Conservation (phyloP, 2,329 filamentous ascomycete genomes). For the Colletotrichum sp. region DNA sequence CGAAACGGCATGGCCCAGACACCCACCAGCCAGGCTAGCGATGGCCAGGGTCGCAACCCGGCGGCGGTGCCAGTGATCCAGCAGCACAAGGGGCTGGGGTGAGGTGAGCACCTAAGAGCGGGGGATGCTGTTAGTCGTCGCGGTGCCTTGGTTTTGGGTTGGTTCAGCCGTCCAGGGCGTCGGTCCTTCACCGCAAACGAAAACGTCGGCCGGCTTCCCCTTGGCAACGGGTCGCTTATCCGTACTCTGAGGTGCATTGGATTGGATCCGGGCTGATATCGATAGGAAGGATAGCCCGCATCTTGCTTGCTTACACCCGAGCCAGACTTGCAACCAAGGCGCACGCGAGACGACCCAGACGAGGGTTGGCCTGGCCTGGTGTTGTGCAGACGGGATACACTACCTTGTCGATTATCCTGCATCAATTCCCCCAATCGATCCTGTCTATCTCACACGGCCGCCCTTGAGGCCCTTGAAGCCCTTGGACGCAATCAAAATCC, state of each 20-base stretch:
- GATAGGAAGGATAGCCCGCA: not conserved
- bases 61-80: not conserved
- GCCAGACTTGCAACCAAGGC: not conserved
- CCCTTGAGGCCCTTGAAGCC: not conserved
- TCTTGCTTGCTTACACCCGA: not conserved
- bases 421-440: not conserved
- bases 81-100: slow-evolving; percentile 7
- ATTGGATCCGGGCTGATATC: not conserved
- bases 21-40: not conserved
- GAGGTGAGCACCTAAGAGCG: not conserved
- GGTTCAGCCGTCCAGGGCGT: not conserved
- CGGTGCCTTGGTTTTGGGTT: not conserved
- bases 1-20: not conserved
- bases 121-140: not conserved
- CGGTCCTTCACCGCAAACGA: not conserved
- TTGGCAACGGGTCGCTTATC: not conserved
- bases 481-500: slow-evolving; percentile 1
- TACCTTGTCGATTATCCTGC: not conserved
- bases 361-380: not conserved
- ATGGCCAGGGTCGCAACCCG: slow-evolving; percentile 17
- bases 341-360: not conserved
- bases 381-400: not conserved
- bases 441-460: slow-evolving; percentile 3
- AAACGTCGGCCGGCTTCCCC: not conserved
- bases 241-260: not conserved